Base-by-base conservation (phyloP, 2,329 filamentous ascomycete species). In the Zymoseptoria pseudotritici region DNA sequence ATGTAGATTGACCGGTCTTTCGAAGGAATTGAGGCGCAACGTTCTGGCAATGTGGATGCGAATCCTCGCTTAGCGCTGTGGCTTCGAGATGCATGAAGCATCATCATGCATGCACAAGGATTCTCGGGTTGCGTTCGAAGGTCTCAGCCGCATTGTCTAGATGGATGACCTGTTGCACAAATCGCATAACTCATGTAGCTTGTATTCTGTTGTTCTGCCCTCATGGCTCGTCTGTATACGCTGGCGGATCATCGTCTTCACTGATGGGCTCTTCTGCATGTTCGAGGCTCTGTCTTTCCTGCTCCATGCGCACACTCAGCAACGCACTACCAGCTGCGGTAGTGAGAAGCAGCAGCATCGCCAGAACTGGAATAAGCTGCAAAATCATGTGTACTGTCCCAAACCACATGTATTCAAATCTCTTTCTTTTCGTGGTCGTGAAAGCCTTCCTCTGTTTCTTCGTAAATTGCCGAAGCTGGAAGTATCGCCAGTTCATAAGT, bases 331-430 rank as follows among this genome's bases (percentile, higher is more conserved):
- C 94, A 20, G 86, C 85, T 1, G 92, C 88, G 2, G 89, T 91
- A 0, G 93, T 97, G 65, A 99, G 77, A 49, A 97, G 80, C 73
- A 97, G 97, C 71, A 97, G 86, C 81, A 99, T 95, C n/a, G 89
- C 95, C 54, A 97, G 75, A 11, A 93, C 82, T 1, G 94, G 94
- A 8, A 97, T 81, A n/a, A 97, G 82, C 76, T 97, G 90, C 26
- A 97, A 76, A 6, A 91, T 73, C 77, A 97, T 84, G 55, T 91
- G 90, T 3, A 94, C 81, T 0, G 89, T 90, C 17, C 94, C 94
- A 70, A 97, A 97, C 90, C 90, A 96, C 13, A 91, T 87, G 72
- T 97, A 97, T 61, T 94, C 89, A 83, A 90, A 89, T 63, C 84
- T 80, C 57, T 88, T 82, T 51, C 79, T 79, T 61, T 81, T 81